Percentiles rank a stretch among this genome's conserved stretches.
Evolutionary conservation across 495 filamentous ascomycete genomes (phyloP).

Genomic region (Penicillium bovifimosum): DNA sequence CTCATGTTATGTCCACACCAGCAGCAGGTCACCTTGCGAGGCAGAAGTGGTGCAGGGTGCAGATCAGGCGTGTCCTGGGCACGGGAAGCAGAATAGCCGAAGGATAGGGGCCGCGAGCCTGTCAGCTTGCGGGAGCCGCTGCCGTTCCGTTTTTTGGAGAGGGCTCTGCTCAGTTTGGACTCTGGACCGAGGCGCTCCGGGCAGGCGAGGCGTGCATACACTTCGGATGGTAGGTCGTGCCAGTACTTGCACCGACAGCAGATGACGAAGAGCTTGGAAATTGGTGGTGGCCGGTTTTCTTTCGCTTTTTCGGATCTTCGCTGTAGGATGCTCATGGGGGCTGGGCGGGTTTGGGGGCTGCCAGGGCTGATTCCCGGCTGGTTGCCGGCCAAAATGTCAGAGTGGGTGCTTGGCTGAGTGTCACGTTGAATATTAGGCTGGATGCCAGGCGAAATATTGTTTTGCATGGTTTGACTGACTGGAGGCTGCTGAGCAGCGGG

Average conservation of each 20-base stretch:
- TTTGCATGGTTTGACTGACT: not conserved
- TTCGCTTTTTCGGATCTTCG: slow-evolving; percentile 17
- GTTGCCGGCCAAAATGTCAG: not conserved
- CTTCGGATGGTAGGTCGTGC: slow-evolving; percentile 71
- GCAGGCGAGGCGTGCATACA: slow-evolving; percentile 69
- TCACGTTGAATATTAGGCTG: not conserved
- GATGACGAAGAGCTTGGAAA: slow-evolving; percentile 74
- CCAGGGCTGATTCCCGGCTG: not conserved
- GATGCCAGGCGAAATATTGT: not conserved
- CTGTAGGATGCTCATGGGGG: slow-evolving; percentile 3
- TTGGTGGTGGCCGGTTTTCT: slow-evolving; percentile 34
- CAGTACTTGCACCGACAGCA: slow-evolving; percentile 78
- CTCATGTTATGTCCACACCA: slow-evolving; percentile 78
- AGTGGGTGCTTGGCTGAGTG: not conserved
- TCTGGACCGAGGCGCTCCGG: slow-evolving; percentile 52
- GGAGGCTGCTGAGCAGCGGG: not conserved
- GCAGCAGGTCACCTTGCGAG: slow-evolving; percentile 61
- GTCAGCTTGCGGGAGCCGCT: slow-evolving; percentile 2
- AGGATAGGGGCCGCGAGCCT: not conserved
- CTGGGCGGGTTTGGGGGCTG: slow-evolving; percentile 2
- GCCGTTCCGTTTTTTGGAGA: slow-evolving; percentile 10
- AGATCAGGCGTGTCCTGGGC: slow-evolving; percentile 7
- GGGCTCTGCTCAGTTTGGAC: slow-evolving; percentile 7
- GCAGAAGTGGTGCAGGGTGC: slow-evolving; percentile 40
- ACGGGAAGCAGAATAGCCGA: slow-evolving; percentile 8